A percentile compares a stretch with the other conserved stretches of the same genome.
Conservation (phyloP, 345 rosid genomes). For the Eucalyptus erythrocorys region DNA sequence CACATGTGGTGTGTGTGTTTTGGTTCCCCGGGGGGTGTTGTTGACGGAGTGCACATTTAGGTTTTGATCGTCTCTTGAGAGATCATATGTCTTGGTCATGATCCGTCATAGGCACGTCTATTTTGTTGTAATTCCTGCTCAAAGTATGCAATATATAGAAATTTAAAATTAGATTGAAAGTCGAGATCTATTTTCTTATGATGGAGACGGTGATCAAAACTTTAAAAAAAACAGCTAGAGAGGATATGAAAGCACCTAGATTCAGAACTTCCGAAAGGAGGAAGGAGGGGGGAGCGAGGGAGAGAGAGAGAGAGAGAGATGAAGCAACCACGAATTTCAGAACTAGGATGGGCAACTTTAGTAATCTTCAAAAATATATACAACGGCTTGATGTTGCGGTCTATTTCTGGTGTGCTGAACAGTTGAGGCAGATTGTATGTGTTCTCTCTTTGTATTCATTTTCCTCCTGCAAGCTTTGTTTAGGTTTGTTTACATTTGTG, state of each 20-base stretch:
- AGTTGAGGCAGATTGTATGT: neutral
- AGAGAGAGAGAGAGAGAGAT: neutral
- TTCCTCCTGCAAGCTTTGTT: neutral
- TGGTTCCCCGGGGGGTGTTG: too few species aligned
- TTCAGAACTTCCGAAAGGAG: neutral
- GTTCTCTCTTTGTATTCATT: neutral
- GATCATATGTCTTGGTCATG: neutral
- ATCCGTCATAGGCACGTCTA: neutral
- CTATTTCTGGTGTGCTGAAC: neutral
- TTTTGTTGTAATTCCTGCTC: neutral
- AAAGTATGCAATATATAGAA: neutral
- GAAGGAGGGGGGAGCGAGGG: neutral
- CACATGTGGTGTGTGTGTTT: neutral
- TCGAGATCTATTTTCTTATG: neutral
- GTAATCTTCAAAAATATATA: neutral
- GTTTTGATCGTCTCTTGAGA: neutral
- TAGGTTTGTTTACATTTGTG: neutral
- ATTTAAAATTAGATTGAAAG: neutral
- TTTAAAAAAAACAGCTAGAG: neutral
- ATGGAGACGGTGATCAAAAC: neutral
- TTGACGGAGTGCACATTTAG: neutral
- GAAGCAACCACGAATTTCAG: neutral
- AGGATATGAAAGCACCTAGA: neutral
- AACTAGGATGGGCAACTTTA: neutral
- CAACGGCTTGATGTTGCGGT: neutral